Conservation (phyloP, 768 basidiomycete genomes). For the Pilatotrama ljubarskyi region DNA sequence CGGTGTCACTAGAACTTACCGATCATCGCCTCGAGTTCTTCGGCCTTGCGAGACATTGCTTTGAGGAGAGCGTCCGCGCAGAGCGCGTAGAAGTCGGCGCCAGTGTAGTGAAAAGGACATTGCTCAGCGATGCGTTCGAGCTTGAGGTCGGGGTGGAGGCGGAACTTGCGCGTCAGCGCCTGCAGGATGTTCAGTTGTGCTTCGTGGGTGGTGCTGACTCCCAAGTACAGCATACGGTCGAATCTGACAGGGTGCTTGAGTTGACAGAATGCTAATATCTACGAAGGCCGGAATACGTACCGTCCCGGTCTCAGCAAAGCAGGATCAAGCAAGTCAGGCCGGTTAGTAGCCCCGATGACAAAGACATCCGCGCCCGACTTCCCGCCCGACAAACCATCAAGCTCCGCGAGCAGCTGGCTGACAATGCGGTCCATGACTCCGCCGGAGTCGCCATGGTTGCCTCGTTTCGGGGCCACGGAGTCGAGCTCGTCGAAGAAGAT, state of each 20-base stretch:
- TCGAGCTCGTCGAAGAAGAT: constrained; percentile 98
- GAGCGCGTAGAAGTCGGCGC: constrained; percentile 97
- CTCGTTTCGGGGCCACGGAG: constrained; percentile 91
- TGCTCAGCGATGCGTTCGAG: constrained; percentile 62
- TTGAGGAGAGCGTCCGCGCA: constrained; percentile 96
- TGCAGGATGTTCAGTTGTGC: constrained; percentile 85
- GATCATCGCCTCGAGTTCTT: constrained; percentile 73
- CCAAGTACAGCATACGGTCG: constrained; percentile 94
- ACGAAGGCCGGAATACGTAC: constrained; percentile 38
- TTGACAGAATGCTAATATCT: background rate
- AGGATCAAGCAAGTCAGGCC: constrained; percentile 89
- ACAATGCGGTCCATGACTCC: constrained; percentile 99
- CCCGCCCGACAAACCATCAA: constrained; percentile 83
- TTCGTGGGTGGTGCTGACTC: constrained; percentile 83
- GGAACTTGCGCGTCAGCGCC: constrained; percentile 92
- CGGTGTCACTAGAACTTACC: constrained; percentile 42
- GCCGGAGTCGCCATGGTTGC: constrained; percentile 93
- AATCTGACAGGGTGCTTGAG: constrained; percentile 55
- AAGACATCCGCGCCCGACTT: constrained; percentile 72
- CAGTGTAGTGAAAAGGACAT: constrained; percentile 94
- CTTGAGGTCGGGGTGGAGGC: constrained; percentile 65
- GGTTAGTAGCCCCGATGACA: constrained; percentile 94
- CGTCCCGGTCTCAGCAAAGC: constrained; percentile 87
- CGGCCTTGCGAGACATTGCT: constrained; percentile 89
- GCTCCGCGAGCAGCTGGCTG: constrained; percentile 88